Evolutionary conservation across 495 filamentous ascomycete species (phyloP).

Genomic region (Xylona heveae): DNA sequence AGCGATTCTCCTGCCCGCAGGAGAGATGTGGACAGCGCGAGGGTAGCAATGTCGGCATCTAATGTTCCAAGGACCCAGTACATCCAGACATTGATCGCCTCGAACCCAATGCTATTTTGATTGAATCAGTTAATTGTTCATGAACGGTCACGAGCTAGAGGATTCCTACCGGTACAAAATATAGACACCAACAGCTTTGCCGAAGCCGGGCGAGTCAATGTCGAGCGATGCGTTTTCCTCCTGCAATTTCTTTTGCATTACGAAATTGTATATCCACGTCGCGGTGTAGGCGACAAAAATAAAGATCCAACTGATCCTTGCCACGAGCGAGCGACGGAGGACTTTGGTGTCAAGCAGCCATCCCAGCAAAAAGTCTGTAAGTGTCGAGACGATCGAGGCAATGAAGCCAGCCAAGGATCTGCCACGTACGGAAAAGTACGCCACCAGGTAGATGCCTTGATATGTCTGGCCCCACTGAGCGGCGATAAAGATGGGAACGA

Average conservation of each 20-base stretch:
- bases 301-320: slow-evolving; percentile 15
- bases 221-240: too few relatives aligned
- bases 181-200: slow-evolving; percentile 18
- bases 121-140: too few relatives aligned
- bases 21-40: slow-evolving; percentile 25
- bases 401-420: slow-evolving; percentile 27
- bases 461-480: slow-evolving; percentile 33
- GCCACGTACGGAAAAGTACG: slow-evolving; percentile 35
- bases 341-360: slow-evolving; percentile 22
- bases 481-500: slow-evolving; percentile 30
- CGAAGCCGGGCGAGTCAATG: slow-evolving; percentile 19
- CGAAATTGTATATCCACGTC: too few relatives aligned
- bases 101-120: slow-evolving; percentile 15
- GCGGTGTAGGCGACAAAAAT: too few relatives aligned
- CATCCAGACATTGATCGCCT: slow-evolving; percentile 23
- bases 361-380: slow-evolving; percentile 26
- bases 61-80: slow-evolving; percentile 29
- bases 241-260: too few relatives aligned
- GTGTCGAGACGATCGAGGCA: slow-evolving; percentile 23
- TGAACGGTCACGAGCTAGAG: too few relatives aligned
- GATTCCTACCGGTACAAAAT: slow-evolving; percentile 17
- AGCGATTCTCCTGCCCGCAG: slow-evolving; percentile 27
- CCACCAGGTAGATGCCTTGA: slow-evolving; percentile 35
- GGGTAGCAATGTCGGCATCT: slow-evolving; percentile 24
- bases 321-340: slow-evolving; percentile 15